These are phyloP conservation scores for Pseudogymnoascus sp. DNA, from an alignment of 2,329 filamentous ascomycete genomes.

Conservation along the genomic window DNA sequence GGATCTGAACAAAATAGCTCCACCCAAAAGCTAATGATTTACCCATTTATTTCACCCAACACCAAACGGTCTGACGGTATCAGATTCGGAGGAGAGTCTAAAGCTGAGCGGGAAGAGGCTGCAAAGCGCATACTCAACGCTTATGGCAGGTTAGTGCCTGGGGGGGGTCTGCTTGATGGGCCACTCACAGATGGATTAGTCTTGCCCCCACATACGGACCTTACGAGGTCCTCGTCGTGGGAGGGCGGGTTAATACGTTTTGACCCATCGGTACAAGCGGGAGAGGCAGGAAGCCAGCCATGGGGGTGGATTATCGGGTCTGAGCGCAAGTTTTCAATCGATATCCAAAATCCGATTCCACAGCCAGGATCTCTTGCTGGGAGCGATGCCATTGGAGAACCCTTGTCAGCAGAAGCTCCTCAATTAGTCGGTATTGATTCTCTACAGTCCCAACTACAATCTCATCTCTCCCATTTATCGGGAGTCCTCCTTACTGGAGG, in stretches of 20 bases:
- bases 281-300: constrained; percentile 39
- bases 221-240: constrained; percentile 51
- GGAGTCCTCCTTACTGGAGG: constrained; percentile 85
- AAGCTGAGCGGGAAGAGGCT: constrained; percentile 70
- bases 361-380: constrained; percentile 49
- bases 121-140: constrained; percentile 61
- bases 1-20: constrained; percentile 46
- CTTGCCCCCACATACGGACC: constrained; percentile 48
- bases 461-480: constrained; percentile 73
- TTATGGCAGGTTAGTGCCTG: constrained; percentile 49
- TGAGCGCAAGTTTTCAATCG: constrained; percentile 63
- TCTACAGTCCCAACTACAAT: constrained; percentile 61
- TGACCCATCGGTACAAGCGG: constrained; percentile 45
- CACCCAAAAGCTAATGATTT: constrained; percentile 58
- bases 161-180: constrained; percentile 63
- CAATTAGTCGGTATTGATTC: constrained; percentile 75
- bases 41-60: constrained; percentile 59
- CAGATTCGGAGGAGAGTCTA: constrained; percentile 81
- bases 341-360: constrained; percentile 66
- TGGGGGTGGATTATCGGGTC: constrained; percentile 67
- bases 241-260: constrained; percentile 78
- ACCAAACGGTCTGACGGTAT: constrained; percentile 55
- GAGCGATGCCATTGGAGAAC: constrained; percentile 41
- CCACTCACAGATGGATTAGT: constrained; percentile 85
- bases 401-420: constrained; percentile 45